Conservation (phyloP, 805 yeast species). For the Saccharomycopsis microspora region DNA sequence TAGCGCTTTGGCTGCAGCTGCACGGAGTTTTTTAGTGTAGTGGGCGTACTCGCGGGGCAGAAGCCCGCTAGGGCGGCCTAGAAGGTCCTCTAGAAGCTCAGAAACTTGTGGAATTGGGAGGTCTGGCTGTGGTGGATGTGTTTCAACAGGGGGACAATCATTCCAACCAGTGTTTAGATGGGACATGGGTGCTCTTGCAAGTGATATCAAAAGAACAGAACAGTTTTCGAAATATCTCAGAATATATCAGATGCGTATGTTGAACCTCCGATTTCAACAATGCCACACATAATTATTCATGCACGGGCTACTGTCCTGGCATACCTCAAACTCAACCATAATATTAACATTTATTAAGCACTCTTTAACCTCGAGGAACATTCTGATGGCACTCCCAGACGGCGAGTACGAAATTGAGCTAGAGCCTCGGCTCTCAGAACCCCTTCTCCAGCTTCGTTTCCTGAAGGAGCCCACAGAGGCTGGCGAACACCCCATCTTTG, state of each 20-base stretch:
- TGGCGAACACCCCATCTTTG: background rate
- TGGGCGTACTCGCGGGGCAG: constrained; percentile 32
- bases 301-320: no score
- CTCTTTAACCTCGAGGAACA: no score
- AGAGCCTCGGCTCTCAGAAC: background rate
- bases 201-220: background rate
- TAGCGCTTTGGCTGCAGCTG: constrained; percentile 9
- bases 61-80: constrained; percentile 23
- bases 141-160: constrained; percentile 37
- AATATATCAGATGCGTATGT: no score
- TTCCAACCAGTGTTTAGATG: constrained; percentile 40
- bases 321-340: no score
- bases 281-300: no score
- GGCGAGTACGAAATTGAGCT: constrained; percentile 14
- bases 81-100: background rate
- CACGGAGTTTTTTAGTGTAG: constrained; percentile 29
- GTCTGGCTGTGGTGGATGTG: no score
- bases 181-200: constrained; percentile 3
- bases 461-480: background rate
- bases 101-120: no score
- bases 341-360: no score
- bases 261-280: no score
- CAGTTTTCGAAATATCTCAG: no score
- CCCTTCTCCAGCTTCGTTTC: constrained; percentile 1
- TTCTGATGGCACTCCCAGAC: constrained; percentile 1